These are phyloP conservation scores for Albugo candida DNA, from an alignment of 352 stramenopile species.

Conservation along the genomic window DNA sequence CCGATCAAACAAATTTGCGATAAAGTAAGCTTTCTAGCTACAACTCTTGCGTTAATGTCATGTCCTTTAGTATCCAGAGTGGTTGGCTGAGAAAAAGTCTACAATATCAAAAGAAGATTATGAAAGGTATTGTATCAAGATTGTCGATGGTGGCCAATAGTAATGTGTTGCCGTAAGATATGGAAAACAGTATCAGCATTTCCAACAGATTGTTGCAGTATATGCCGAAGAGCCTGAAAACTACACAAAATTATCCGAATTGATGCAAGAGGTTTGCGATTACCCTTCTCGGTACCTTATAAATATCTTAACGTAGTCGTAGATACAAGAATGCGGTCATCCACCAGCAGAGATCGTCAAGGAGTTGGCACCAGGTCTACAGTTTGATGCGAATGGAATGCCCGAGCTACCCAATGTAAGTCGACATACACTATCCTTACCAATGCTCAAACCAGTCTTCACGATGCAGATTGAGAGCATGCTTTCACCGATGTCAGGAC, in stretches of 20 bases:
- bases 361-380: conserved; percentile 92
- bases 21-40: conserved; percentile 6
- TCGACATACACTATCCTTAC: conserved; percentile 1
- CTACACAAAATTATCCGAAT: conserved; percentile 85
- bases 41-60: background rate
- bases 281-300: background rate
- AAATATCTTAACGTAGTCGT: background rate
- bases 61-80: conserved; percentile 82
- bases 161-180: conserved; percentile 31
- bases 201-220: conserved; percentile 90
- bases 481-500: conserved; percentile 68
- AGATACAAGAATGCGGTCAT: conserved; percentile 83
- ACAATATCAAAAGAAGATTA: conserved; percentile 85
- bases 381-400: conserved; percentile 93
- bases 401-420: conserved; percentile 91
- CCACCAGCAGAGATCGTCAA: conserved; percentile 96
- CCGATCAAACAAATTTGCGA: conserved; percentile 93
- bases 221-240: conserved; percentile 97
- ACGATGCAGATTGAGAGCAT: conserved; percentile 31
- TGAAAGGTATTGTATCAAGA: conserved; percentile 19
- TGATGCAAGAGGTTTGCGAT: conserved; percentile 88
- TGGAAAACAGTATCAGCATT: conserved; percentile 93
- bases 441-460: background rate
- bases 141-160: conserved; percentile 2
- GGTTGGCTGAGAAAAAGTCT: conserved; percentile 86